Evolutionary conservation across 805 yeast genomes (phyloP).

Genomic region (Millerozyma acaciae): DNA sequence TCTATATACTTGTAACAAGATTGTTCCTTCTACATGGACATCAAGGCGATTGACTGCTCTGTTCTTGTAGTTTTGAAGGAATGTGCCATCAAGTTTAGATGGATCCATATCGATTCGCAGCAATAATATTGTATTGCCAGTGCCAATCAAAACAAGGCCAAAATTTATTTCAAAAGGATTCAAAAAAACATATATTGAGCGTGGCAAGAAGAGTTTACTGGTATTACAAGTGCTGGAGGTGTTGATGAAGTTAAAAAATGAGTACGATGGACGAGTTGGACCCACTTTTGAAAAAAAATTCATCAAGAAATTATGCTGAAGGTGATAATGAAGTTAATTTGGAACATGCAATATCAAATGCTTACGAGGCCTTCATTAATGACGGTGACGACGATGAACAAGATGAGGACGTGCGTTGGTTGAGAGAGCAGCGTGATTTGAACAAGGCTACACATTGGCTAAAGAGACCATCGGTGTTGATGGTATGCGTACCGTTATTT

Average conservation of each 20-base stretch:
- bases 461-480: constrained; percentile 52
- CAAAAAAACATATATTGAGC: too few species aligned
- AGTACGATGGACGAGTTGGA: not conserved
- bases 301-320: constrained; percentile 2
- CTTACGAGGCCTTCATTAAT: constrained; percentile 38
- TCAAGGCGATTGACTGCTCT: too few species aligned
- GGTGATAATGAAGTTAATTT: constrained; percentile 11
- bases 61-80: too few species aligned
- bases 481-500: constrained; percentile 43
- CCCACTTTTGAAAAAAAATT: not conserved
- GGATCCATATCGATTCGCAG: too few species aligned
- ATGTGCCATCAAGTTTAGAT: too few species aligned
- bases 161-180: too few species aligned
- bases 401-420: constrained; percentile 45
- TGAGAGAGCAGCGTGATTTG: constrained; percentile 44
- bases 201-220: too few species aligned
- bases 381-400: constrained; percentile 26
- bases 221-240: too few species aligned
- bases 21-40: too few species aligned
- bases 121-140: too few species aligned
- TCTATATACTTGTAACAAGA: too few species aligned
- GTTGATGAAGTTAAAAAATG: not conserved
- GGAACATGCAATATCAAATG: constrained; percentile 30
- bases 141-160: too few species aligned
- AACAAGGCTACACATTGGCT: constrained; percentile 49